These are phyloP conservation scores for Hypoxylon sp. DNA, from an alignment of 2,329 filamentous ascomycete species.

Conservation along the genomic window DNA sequence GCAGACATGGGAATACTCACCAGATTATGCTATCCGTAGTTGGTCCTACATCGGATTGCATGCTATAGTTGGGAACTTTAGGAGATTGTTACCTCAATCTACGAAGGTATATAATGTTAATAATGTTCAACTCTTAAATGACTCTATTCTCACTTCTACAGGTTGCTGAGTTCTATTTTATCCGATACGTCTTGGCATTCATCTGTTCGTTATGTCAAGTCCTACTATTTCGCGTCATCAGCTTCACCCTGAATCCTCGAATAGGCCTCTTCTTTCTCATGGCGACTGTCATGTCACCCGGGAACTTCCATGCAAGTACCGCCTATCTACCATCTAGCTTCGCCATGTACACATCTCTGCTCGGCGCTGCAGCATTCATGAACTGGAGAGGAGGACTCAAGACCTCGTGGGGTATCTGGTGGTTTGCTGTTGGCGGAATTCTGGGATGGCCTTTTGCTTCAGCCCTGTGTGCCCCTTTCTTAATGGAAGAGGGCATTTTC, in stretches of 20 bases:
- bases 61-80: slow-evolving; percentile 77
- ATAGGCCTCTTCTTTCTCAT: slow-evolving; percentile 89
- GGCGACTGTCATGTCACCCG: slow-evolving; percentile 82
- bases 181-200: slow-evolving; percentile 82
- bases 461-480: slow-evolving; percentile 84
- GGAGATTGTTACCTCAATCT: slow-evolving; percentile 73
- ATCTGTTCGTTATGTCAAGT: slow-evolving; percentile 87
- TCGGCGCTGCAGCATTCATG: slow-evolving; percentile 91
- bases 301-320: slow-evolving; percentile 92
- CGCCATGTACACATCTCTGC: slow-evolving; percentile 92
- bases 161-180: slow-evolving; percentile 86
- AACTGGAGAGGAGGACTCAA: slow-evolving; percentile 86
- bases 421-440: slow-evolving; percentile 88
- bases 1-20: slow-evolving; percentile 99
- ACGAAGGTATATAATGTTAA: slow-evolving; percentile 64
- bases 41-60: slow-evolving; percentile 92
- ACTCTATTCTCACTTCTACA: slow-evolving; percentile 49
- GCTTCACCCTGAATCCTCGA: slow-evolving; percentile 81
- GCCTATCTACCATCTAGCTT: slow-evolving; percentile 95
- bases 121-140: slow-evolving; percentile 11
- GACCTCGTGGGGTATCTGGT: slow-evolving; percentile 87
- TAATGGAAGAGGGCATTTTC: slow-evolving; percentile 81
- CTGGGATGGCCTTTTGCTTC: slow-evolving; percentile 96
- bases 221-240: slow-evolving; percentile 83
- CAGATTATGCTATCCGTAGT: slow-evolving; percentile 92